A percentile compares a stretch with the other conserved stretches of the same genome.
These are phyloP conservation scores for Dactylellina haptotyla DNA, from an alignment of 2,329 filamentous ascomycete species.

Conservation along the genomic window DNA sequence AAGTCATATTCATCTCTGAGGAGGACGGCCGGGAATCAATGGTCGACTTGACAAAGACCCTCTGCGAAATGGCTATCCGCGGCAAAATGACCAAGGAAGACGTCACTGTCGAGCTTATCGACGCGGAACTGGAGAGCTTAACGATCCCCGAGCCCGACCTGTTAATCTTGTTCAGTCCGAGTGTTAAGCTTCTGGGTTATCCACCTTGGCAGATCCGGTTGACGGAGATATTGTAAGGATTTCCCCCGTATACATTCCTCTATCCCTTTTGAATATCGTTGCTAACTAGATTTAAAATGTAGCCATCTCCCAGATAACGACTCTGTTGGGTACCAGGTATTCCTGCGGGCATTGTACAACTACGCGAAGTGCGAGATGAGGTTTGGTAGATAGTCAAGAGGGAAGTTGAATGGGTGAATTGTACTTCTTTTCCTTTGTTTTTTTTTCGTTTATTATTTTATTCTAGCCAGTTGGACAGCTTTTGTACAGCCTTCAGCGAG, in stretches of 20 bases:
- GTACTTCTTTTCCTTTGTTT: background rate
- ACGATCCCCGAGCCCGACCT: constrained; percentile 91
- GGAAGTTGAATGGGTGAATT: background rate
- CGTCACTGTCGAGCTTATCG: constrained; percentile 84
- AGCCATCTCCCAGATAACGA: constrained; percentile 76
- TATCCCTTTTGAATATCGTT: constrained; percentile 59
- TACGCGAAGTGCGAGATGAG: constrained; percentile 90
- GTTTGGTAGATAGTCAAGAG: constrained; percentile 70
- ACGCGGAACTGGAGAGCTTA: constrained; percentile 76
- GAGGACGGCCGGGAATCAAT: constrained; percentile 93
- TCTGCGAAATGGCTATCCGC: constrained; percentile 93
- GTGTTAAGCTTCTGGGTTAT: constrained; percentile 86
- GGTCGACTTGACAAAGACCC: constrained; percentile 92
- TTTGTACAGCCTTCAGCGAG: constrained; percentile 9
- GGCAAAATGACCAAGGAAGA: constrained; percentile 83
- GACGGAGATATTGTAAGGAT: constrained; percentile 81
- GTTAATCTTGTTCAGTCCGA: constrained; percentile 84
- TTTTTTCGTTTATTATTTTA: constrained; percentile 1
- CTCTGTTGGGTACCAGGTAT: constrained; percentile 92
- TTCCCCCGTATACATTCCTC: background rate
- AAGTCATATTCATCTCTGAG: constrained; percentile 81
- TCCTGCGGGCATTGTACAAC: constrained; percentile 82
- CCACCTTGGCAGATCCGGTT: constrained; percentile 95
- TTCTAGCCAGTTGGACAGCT: constrained; percentile 7
- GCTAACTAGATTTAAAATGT: background rate